Conservation (phyloP, 2,329 filamentous ascomycete genomes). For the Alternaria tenuissima region DNA sequence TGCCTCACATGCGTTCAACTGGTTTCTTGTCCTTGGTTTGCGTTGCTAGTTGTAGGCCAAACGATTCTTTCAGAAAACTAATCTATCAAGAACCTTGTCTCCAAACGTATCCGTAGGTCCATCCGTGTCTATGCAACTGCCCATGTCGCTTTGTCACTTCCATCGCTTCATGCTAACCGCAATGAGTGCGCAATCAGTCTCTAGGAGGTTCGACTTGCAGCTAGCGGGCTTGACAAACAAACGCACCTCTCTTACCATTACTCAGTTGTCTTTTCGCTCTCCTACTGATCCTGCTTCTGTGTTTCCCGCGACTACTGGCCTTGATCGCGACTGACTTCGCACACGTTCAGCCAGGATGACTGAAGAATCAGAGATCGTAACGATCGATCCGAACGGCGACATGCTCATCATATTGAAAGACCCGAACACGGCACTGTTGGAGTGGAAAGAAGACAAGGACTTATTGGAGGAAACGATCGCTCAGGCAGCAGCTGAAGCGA, state of each 20-base stretch:
- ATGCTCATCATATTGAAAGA: neutral
- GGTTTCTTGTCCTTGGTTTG: neutral
- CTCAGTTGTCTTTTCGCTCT: neutral
- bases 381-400: constrained; percentile 1
- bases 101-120: neutral
- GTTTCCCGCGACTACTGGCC: too few relatives aligned
- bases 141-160: neutral
- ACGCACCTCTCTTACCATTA: neutral
- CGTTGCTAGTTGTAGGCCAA: neutral
- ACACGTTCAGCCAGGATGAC: neutral
- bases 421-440: neutral
- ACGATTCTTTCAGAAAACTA: neutral
- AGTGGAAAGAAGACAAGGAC: neutral
- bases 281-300: too few relatives aligned
- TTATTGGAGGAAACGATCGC: neutral
- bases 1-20: neutral
- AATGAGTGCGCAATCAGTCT: neutral
- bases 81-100: neutral
- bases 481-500: too few relatives aligned
- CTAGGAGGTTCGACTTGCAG: neutral
- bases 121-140: neutral
- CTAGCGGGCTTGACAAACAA: neutral
- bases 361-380: neutral
- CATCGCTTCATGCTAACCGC: neutral
- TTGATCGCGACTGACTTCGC: too few relatives aligned